A percentile compares a stretch with the other conserved stretches of the same genome.
These are phyloP conservation scores for Albizia julibrissin DNA, from an alignment of 306 rosid genomes.

Conservation along the genomic window DNA sequence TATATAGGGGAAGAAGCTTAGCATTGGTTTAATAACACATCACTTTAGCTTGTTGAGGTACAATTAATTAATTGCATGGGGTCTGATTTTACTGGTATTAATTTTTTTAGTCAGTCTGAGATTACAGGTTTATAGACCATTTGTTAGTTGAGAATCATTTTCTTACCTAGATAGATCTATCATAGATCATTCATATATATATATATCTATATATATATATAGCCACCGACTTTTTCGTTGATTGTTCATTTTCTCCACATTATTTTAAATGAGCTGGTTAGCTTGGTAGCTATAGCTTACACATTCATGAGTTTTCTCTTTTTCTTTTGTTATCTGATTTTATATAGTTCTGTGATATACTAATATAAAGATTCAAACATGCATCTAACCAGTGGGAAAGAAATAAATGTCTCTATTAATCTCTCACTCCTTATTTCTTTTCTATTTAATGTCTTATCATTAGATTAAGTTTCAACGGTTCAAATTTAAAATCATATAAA, in stretches of 20 bases:
- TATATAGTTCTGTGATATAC: background rate
- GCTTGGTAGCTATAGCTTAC: background rate
- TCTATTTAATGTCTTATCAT: too few relatives aligned
- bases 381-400: background rate
- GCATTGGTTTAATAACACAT: background rate
- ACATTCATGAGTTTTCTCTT: background rate
- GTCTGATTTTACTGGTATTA: background rate
- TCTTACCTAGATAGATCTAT: background rate
- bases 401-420: too few relatives aligned
- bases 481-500: too few relatives aligned
- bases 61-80: background rate
- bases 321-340: background rate
- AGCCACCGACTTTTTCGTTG: conserved; percentile 39
- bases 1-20: background rate
- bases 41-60: background rate
- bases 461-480: too few relatives aligned
- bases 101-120: background rate
- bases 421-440: too few relatives aligned
- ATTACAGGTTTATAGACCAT: conserved; percentile 12
- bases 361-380: background rate
- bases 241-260: background rate
- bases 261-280: background rate
- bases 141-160: conserved; percentile 18
- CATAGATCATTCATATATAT: background rate
- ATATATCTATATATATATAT: too few relatives aligned